Conservation (phyloP, 2,329 filamentous ascomycete species). For the Cladosporium phlei region DNA sequence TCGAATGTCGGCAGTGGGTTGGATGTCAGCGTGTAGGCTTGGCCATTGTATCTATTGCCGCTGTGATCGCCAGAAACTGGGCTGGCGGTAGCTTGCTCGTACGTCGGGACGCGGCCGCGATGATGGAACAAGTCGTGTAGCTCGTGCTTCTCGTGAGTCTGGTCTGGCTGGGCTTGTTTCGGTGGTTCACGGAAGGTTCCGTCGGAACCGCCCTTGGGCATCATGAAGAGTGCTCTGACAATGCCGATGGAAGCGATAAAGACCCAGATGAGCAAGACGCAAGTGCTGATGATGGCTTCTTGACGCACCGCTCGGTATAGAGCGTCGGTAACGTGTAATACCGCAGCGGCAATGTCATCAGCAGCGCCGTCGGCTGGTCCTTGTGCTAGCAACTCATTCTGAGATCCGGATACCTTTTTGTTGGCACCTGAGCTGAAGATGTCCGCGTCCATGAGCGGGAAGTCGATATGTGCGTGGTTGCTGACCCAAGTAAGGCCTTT, state of each 20-base stretch:
- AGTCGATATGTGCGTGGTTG: slow-evolving; percentile 75
- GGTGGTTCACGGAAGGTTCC: slow-evolving; percentile 18
- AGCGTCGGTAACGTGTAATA: slow-evolving; percentile 63
- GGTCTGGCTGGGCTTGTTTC: slow-evolving; percentile 9
- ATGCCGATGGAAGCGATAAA: slow-evolving; percentile 72
- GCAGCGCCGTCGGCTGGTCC: slow-evolving; percentile 63
- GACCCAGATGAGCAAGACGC: slow-evolving; percentile 71
- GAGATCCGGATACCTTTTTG: slow-evolving; percentile 48
- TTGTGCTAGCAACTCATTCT: slow-evolving; percentile 71
- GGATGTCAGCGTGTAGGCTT: slow-evolving; percentile 43
- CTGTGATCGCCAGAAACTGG: slow-evolving; percentile 35
- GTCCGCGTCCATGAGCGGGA: slow-evolving; percentile 73
- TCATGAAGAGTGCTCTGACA: slow-evolving; percentile 58
- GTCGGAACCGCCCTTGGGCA: slow-evolving; percentile 47
- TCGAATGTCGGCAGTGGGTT: slow-evolving; percentile 41
- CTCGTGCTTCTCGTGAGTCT: slow-evolving; percentile 19
- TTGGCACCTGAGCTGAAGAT: slow-evolving; percentile 78
- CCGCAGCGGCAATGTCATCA: slow-evolving; percentile 75
- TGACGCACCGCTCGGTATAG: slow-evolving; percentile 64
- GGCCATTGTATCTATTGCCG: slow-evolving; percentile 40
- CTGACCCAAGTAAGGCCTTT: slow-evolving; percentile 90
- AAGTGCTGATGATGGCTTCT: slow-evolving; percentile 74
- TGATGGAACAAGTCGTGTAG: slow-evolving; percentile 20
- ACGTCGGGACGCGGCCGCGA: slow-evolving; percentile 32
- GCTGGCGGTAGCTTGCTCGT: slow-evolving; percentile 31